These are phyloP conservation scores for Nepenthes gracilis DNA, from an alignment of 148 eudicot genomes.

Conservation along the genomic window DNA sequence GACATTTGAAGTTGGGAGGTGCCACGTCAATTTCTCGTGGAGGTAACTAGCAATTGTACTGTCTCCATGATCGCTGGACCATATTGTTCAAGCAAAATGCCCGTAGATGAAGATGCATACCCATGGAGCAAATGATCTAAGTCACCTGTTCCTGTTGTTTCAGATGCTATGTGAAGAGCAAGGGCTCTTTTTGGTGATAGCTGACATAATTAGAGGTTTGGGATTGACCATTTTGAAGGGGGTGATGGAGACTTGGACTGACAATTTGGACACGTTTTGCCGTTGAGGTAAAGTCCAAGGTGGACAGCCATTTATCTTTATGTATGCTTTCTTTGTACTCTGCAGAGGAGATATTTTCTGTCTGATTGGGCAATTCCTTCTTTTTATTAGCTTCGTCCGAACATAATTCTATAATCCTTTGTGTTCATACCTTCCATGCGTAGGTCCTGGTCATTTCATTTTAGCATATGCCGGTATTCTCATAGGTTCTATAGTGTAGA, in stretches of 20 bases:
- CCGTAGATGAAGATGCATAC: no score
- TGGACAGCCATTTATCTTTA: neutral
- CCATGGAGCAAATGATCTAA: no score
- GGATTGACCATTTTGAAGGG: conserved; percentile 93
- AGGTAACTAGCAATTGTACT: conserved; percentile 31
- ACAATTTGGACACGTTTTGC: conserved; percentile 96
- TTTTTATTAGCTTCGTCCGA: neutral
- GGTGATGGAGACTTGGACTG: conserved; percentile 79
- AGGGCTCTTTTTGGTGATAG: conserved; percentile 91
- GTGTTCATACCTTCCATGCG: neutral
- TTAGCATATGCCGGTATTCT: no score
- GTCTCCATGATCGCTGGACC: neutral
- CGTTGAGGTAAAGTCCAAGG: conserved; percentile 51
- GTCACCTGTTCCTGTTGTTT: neutral
- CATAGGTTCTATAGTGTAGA: no score
- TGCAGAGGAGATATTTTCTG: neutral
- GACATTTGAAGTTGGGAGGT: conserved; percentile 91
- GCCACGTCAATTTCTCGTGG: conserved; percentile 92
- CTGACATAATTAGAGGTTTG: conserved; percentile 87
- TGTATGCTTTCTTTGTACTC: neutral
- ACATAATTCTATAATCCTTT: neutral
- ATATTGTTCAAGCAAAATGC: neutral
- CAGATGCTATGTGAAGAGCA: conserved; percentile 96
- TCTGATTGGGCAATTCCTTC: neutral
- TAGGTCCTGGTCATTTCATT: neutral